Base-by-base conservation (phyloP, 2,329 filamentous ascomycete species). In the Hymenoscyphus fructigenus region DNA sequence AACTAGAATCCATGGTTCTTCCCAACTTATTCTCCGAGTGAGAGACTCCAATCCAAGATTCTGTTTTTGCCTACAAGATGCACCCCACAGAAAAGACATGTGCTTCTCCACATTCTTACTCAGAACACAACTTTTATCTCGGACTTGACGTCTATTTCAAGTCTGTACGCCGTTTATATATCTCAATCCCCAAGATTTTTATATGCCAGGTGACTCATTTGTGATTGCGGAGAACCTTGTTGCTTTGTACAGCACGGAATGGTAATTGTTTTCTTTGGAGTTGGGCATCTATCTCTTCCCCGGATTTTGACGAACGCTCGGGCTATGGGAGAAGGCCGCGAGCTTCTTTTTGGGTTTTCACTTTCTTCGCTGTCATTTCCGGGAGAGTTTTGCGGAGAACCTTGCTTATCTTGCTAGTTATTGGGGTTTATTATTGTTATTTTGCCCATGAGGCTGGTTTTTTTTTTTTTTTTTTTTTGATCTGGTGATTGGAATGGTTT, bases 131-230 rank as follows among this genome's bases (percentile, higher is more conserved):
- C 4, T 10, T 12, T 12, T 20, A 3, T 23, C 44, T 23, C 44
- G 44, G 44, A 12, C 20, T 23, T 20, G 10, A 12, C 20, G 26
- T 50, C 44, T 50, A 23, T 12, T 50, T 50, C 44, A 23, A 50
- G 44, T 23, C 44, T 50, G 17, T 50, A 50, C n/a, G n/a, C 44
- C 44, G 44, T 50, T 50, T 50, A 50, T 50, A 50, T 50, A 20
- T 23, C 44, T 50, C 44, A 50, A 10, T 26, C 12, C 10, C 2
- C 20, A 3, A 12, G 12, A 23, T 15, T 50, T n/a, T 12, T 12
- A 14, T 12, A 9, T 50, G n/a, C n/a, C 44, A 12, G 3, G 20
- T 50, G 44, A 50, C 20, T 50, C 44, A 5, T n/a, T 23, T 50
- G n/a, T 12, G 4, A 26, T 23, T 23, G 44, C 44, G 44, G 44